phyloP scores from a whole-genome alignment of 495 filamentous ascomycete species.

The Xylaria scruposa region DNA sequence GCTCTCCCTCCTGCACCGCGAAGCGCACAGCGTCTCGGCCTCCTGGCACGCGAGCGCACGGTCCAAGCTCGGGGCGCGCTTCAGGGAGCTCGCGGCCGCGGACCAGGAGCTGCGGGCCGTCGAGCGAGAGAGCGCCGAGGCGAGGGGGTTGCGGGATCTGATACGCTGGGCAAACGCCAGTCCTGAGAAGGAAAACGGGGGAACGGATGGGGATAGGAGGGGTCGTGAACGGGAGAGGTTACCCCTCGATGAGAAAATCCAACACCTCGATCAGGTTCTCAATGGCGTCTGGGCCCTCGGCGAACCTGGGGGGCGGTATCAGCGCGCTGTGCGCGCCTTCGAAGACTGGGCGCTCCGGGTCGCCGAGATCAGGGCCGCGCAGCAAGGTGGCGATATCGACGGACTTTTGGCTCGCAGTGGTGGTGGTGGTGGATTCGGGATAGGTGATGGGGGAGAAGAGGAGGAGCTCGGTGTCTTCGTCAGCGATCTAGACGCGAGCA shows the following conservation, averaged over 20 bases:
- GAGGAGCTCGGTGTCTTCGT: constrained; percentile 44
- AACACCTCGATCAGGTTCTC: constrained; percentile 57
- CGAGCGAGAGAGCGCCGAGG: constrained; percentile 45
- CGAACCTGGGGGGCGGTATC: constrained; percentile 57
- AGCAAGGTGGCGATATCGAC: constrained; percentile 38
- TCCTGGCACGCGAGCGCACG: constrained; percentile 59
- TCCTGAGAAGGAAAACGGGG: constrained; percentile 24
- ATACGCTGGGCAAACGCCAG: constrained; percentile 40
- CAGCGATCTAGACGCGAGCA: constrained; percentile 44
- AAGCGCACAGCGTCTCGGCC: constrained; percentile 38
- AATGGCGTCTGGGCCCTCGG: constrained; percentile 57
- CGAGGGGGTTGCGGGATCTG: constrained; percentile 47
- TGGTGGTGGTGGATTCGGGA: constrained; percentile 26
- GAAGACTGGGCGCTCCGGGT: constrained; percentile 57
- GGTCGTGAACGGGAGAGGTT: constrained; percentile 31
- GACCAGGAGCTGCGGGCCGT: constrained; percentile 40
- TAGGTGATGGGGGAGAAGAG: constrained; percentile 13
- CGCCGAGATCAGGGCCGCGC: constrained; percentile 46
- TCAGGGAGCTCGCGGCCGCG: constrained; percentile 43
- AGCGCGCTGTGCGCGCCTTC: constrained; percentile 54
- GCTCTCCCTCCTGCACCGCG: constrained; percentile 70
- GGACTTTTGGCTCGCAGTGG: constrained; percentile 33
- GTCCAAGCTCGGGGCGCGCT: constrained; percentile 47
- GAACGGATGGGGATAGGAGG: constrained; percentile 33
- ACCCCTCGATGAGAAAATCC: constrained; percentile 57